Evolutionary conservation across 306 rosid genomes (phyloP).

Genomic region (Sechiopsis laciniata): DNA sequence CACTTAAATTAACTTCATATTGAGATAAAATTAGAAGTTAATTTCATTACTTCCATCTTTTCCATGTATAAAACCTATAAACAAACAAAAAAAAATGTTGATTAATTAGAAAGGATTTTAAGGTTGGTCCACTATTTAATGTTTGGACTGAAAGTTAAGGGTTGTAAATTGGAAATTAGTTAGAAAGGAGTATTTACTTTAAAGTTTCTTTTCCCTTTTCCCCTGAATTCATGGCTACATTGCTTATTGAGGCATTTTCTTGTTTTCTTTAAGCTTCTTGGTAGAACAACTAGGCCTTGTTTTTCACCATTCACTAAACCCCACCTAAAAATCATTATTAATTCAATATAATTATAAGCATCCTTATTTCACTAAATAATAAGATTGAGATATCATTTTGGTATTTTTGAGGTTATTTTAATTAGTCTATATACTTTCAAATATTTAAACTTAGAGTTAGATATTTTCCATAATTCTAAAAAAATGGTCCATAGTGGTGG

Average conservation of each 20-base stretch:
- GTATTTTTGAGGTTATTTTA: no score
- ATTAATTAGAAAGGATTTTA: not conserved
- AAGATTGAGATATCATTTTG: no score
- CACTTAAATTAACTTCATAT: not conserved
- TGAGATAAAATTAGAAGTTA: not conserved
- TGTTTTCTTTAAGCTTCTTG: slow-evolving; percentile 7
- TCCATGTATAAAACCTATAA: not conserved
- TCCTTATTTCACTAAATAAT: not conserved
- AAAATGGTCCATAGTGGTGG: no score
- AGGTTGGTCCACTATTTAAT: slow-evolving; percentile 1
- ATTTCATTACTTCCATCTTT: not conserved
- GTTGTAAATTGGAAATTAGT: slow-evolving; percentile 8
- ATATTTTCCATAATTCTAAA: no score
- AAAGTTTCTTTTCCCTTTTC: slow-evolving; percentile 10
- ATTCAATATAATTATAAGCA: not conserved
- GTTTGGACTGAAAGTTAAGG: slow-evolving; percentile 11
- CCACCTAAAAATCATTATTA: not conserved
- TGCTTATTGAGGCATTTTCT: not conserved
- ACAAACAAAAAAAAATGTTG: not conserved
- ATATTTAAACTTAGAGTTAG: no score
- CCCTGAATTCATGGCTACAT: slow-evolving; percentile 14
- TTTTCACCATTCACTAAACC: slow-evolving; percentile 5
- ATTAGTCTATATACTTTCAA: no score
- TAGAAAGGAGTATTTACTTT: slow-evolving; percentile 16
- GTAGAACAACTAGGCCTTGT: not conserved